These are phyloP conservation scores for Aureobasidium sp. DNA, from an alignment of 2,329 filamentous ascomycete genomes.

Conservation along the genomic window DNA sequence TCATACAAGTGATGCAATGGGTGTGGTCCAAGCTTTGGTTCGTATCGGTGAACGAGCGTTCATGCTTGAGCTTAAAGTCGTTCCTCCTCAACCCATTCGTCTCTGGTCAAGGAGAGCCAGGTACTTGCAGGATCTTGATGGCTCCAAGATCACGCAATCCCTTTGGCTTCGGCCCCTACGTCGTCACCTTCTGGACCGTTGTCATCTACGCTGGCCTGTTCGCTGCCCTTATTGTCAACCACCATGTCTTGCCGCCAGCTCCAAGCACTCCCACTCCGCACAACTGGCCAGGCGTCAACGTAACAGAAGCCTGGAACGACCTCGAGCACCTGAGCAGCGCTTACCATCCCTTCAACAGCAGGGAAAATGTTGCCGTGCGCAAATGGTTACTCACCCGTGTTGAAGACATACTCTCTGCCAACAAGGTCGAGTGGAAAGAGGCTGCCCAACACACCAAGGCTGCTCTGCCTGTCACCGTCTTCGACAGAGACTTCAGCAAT, in stretches of 20 bases:
- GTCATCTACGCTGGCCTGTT: conserved; percentile 71
- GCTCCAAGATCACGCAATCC: conserved; percentile 30
- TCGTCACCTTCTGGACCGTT: conserved; percentile 74
- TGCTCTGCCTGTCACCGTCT: conserved; percentile 48
- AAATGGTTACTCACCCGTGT: conserved; percentile 68
- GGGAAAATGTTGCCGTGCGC: conserved; percentile 71
- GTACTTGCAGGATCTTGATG: neutral
- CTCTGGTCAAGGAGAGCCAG: neutral
- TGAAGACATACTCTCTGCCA: conserved; percentile 59
- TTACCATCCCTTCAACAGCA: conserved; percentile 87
- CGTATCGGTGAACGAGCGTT: neutral
- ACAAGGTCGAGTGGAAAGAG: conserved; percentile 41
- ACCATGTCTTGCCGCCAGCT: conserved; percentile 67
- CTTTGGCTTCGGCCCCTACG: conserved; percentile 69
- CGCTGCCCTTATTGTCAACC: conserved; percentile 63
- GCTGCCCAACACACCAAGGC: neutral
- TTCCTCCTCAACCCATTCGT: neutral
- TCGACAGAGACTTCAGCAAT: conserved; percentile 74
- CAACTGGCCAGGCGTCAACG: conserved; percentile 56
- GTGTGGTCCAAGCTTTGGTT: neutral
- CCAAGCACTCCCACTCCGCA: conserved; percentile 52
- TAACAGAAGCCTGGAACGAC: conserved; percentile 82
- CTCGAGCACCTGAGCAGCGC: conserved; percentile 64
- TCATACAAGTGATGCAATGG: neutral
- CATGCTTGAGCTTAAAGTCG: neutral